Evolutionary conservation across 257 asterid genomes (phyloP).

Genomic region (Haberlea rhodopensis): DNA sequence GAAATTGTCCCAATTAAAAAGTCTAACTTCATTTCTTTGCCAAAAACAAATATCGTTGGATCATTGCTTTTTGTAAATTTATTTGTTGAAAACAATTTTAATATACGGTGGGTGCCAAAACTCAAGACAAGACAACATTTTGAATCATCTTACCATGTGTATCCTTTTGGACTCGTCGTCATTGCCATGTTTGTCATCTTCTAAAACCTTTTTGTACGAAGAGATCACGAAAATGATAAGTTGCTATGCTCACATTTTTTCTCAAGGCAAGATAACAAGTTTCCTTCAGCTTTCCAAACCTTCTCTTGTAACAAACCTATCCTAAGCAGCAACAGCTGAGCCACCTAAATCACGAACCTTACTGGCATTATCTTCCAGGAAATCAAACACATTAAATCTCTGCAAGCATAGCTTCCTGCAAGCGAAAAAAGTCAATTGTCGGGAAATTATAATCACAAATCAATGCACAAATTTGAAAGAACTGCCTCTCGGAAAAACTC

Average conservation of each 20-base stretch:
- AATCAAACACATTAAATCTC: too few relatives aligned
- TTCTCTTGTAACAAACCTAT: conserved; percentile 44
- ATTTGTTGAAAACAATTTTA: neutral
- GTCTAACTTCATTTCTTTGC: neutral
- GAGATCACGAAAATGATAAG: conserved; percentile 7
- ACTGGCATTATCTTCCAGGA: conserved; percentile 44
- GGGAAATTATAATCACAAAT: conserved; percentile 18
- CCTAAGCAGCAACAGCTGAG: conserved; percentile 53
- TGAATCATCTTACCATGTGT: too few relatives aligned
- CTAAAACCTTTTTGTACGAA: conserved; percentile 47
- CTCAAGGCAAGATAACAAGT: too few relatives aligned
- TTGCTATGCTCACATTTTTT: neutral
- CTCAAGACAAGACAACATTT: neutral
- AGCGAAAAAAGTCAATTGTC: too few relatives aligned
- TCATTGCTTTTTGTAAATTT: neutral
- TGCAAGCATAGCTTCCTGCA: too few relatives aligned
- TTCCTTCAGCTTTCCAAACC: conserved; percentile 36
- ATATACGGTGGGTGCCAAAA: conserved; percentile 2
- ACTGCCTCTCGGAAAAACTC: conserved; percentile 30
- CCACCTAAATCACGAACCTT: conserved; percentile 74
- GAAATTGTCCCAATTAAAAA: neutral
- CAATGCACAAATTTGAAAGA: neutral
- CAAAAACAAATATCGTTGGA: neutral
- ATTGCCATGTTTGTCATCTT: conserved; percentile 45
- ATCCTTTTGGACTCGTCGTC: too few relatives aligned